Percentiles rank a stretch among this genome's conserved stretches.
These are phyloP conservation scores for Plasmodium cynomolgi DNA, from an alignment of 169 alveolate species.

Conservation along the genomic window DNA sequence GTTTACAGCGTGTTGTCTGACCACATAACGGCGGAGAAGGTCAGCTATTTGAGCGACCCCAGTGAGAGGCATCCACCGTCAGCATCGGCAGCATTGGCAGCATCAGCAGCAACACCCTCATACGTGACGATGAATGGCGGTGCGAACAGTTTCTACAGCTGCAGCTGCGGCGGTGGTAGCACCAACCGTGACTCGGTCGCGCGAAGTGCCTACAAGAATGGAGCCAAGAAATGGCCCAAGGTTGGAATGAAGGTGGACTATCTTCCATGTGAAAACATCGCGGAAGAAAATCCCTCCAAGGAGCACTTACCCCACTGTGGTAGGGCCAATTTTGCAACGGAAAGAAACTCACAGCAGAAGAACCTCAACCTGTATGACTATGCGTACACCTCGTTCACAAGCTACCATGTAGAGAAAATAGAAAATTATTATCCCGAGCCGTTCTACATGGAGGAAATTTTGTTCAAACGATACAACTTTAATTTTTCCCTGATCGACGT, in stretches of 20 bases:
- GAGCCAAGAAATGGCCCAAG: neutral
- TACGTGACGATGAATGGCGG: neutral
- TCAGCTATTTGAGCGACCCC: constrained; percentile 36
- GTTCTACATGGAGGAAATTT: constrained; percentile 65
- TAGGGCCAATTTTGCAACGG: neutral
- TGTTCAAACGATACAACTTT: constrained; percentile 49
- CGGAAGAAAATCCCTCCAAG: neutral
- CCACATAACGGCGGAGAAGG: constrained; percentile 51
- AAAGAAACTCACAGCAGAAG: neutral
- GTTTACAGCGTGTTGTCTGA: constrained; percentile 38
- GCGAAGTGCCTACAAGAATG: neutral
- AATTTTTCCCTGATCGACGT: constrained; percentile 31
- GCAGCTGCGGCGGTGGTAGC: neutral
- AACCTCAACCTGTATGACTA: constrained; percentile 43
- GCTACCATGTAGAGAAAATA: constrained; percentile 25
- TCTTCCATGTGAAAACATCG: neutral
- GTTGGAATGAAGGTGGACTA: neutral
- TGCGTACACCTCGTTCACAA: constrained; percentile 27
- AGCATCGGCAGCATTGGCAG: neutral
- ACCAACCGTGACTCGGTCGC: neutral
- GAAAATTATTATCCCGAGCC: constrained; percentile 25
- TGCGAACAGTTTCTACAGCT: neutral
- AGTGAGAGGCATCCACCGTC: neutral
- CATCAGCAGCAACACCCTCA: neutral
- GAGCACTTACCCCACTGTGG: neutral